phyloP scores from a whole-genome alignment of 2,329 filamentous ascomycete genomes.

The Talaromyces sp. region DNA sequence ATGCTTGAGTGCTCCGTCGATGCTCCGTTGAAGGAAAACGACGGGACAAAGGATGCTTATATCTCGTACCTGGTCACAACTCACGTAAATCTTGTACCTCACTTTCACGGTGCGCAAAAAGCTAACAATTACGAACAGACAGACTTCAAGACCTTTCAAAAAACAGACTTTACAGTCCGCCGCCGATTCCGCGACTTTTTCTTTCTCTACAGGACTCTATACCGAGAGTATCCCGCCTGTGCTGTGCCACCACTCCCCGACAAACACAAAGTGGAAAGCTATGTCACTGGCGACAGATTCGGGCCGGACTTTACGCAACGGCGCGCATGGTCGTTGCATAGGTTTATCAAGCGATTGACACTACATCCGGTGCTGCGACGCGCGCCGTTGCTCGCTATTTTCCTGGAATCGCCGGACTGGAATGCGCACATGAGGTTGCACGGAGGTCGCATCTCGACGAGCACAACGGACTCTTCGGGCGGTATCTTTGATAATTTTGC shows the following conservation, averaged over 20 bases:
- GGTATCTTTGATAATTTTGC: slow-evolving; percentile 92
- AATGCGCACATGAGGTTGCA: slow-evolving; percentile 89
- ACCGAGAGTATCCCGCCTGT: slow-evolving; percentile 81
- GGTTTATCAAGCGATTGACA: slow-evolving; percentile 81
- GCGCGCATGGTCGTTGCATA: slow-evolving; percentile 82
- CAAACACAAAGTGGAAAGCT: slow-evolving; percentile 94
- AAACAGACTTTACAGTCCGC: slow-evolving; percentile 71
- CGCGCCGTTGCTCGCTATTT: slow-evolving; percentile 76
- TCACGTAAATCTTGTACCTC: slow-evolving; percentile 54
- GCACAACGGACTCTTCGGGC: slow-evolving; percentile 39
- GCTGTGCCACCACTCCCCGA: slow-evolving; percentile 93
- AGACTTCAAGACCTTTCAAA: slow-evolving; percentile 90
- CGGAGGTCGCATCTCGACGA: slow-evolving; percentile 59
- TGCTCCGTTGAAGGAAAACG: slow-evolving; percentile 86
- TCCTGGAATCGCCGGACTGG: slow-evolving; percentile 92
- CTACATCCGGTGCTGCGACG: slow-evolving; percentile 85
- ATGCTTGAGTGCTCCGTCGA: slow-evolving; percentile 78
- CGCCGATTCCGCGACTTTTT: slow-evolving; percentile 97
- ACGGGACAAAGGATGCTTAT: slow-evolving; percentile 94
- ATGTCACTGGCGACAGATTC: slow-evolving; percentile 93
- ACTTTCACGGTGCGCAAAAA: too few species aligned
- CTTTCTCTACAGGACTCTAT: slow-evolving; percentile 88
- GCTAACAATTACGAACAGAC: slow-evolving; percentile 54
- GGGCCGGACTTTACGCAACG: slow-evolving; percentile 86
- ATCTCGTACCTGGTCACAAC: slow-evolving; percentile 94